A percentile compares a stretch with the other conserved stretches of the same genome.
phyloP scores from a whole-genome alignment of 495 filamentous ascomycete species.

The Endocarpon pusillum region DNA sequence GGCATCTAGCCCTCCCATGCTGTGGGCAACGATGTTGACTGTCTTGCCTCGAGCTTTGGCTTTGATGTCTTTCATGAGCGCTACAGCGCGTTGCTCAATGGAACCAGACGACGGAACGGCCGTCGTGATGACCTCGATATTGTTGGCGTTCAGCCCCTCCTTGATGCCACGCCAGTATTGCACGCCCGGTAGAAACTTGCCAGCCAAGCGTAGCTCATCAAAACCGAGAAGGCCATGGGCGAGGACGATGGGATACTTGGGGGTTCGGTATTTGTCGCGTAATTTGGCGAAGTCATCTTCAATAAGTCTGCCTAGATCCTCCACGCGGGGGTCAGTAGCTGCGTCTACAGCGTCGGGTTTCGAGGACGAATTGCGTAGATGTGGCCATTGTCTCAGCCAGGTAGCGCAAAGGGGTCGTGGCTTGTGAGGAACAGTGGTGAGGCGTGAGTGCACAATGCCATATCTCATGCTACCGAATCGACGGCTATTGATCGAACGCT shows the following conservation, averaged over 20 bases:
- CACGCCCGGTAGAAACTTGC: slow-evolving; percentile 53
- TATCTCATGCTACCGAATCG: no score
- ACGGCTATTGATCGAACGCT: no score
- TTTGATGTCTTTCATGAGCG: slow-evolving; percentile 46
- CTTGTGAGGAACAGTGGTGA: no score
- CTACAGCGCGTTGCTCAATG: slow-evolving; percentile 60
- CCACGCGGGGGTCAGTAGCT: slow-evolving; percentile 37
- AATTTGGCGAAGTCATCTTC: slow-evolving; percentile 61
- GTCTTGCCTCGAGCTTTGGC: slow-evolving; percentile 47
- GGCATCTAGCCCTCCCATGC: slow-evolving; percentile 78
- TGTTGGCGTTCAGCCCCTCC: slow-evolving; percentile 53
- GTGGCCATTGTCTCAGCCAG: slow-evolving; percentile 4
- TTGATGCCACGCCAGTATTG: slow-evolving; percentile 88
- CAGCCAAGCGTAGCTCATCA: slow-evolving; percentile 59
- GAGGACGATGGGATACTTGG: slow-evolving; percentile 60
- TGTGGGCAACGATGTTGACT: slow-evolving; percentile 81
- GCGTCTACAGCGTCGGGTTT: no score
- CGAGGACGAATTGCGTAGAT: no score
- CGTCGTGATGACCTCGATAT: slow-evolving; percentile 64
- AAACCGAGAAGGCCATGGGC: slow-evolving; percentile 90
- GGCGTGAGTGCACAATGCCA: no score
- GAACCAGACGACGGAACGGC: slow-evolving; percentile 62
- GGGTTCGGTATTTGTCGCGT: slow-evolving; percentile 54
- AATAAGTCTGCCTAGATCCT: slow-evolving; percentile 49
- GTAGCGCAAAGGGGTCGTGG: no score